Conservation (phyloP, 768 basidiomycete species). For the Ramaria sp. region DNA sequence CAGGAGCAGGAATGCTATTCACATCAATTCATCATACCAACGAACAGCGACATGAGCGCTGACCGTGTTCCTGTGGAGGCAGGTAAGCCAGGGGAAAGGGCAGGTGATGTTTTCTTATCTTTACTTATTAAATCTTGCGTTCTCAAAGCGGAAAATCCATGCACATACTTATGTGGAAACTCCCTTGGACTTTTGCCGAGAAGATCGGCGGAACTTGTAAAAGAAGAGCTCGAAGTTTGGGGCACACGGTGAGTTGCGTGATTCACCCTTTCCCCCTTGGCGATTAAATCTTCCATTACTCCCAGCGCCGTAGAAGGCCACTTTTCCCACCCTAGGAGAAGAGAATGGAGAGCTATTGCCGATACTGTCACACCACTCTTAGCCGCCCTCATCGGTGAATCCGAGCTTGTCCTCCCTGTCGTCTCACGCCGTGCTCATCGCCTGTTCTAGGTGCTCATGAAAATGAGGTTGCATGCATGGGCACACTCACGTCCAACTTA, state of each 20-base stretch:
- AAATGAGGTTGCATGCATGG: slow-evolving; percentile 91
- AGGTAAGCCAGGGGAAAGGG: slow-evolving; percentile 6
- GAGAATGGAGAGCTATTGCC: slow-evolving; percentile 76
- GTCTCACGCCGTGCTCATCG: neutral
- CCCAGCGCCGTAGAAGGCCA: slow-evolving; percentile 79
- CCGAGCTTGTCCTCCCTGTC: neutral
- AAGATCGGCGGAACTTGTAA: slow-evolving; percentile 55
- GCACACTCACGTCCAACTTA: slow-evolving; percentile 88
- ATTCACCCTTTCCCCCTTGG: neutral
- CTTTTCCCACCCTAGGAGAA: slow-evolving; percentile 74
- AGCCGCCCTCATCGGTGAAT: slow-evolving; percentile 73
- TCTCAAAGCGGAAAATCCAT: slow-evolving; percentile 33
- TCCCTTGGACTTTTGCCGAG: slow-evolving; percentile 80
- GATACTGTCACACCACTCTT: slow-evolving; percentile 63
- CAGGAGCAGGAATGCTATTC: slow-evolving; percentile 21
- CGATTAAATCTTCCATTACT: neutral
- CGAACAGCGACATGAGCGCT: slow-evolving; percentile 39
- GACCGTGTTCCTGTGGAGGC: slow-evolving; percentile 17
- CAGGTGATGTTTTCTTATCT: neutral
- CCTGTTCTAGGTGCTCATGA: slow-evolving; percentile 60
- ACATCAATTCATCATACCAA: slow-evolving; percentile 24
- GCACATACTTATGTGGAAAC: slow-evolving; percentile 91
- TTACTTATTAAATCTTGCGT: neutral
- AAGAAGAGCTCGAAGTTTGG: slow-evolving; percentile 84
- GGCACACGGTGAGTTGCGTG: slow-evolving; percentile 32